A percentile compares a stretch with the other conserved stretches of the same genome.
Evolutionary conservation across 331 rosid genomes (phyloP).

Genomic region (Ulmus americana): DNA sequence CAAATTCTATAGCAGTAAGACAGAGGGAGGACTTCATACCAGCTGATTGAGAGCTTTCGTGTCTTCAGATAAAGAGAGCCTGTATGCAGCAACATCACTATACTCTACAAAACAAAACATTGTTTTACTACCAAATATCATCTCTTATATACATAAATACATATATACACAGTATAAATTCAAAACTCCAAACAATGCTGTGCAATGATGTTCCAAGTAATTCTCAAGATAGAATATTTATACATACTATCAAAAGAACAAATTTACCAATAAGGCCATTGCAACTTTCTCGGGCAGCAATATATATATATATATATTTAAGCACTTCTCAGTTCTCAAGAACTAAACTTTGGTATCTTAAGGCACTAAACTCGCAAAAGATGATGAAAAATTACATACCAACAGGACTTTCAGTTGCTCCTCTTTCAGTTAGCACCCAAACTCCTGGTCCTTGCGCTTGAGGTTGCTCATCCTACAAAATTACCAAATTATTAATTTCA

Average conservation of each 20-base stretch:
- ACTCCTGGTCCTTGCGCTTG: conserved; percentile 92
- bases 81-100: conserved; percentile 85
- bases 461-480: conserved; percentile 81
- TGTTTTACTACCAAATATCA: not conserved
- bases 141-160: not conserved
- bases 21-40: conserved; percentile 39
- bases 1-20: not conserved
- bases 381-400: conserved; percentile 34
- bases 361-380: not conserved
- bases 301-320: not conserved
- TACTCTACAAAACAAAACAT: conserved; percentile 52
- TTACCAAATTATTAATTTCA: conserved; percentile 1
- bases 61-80: conserved; percentile 88
- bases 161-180: not conserved
- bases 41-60: conserved; percentile 94
- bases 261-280: not conserved
- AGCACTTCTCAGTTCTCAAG: not conserved
- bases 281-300: not conserved
- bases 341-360: not conserved
- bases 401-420: conserved; percentile 80
- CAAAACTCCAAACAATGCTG: not conserved
- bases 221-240: not conserved
- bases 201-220: not conserved
- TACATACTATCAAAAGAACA: not conserved
- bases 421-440: conserved; percentile 81